These are phyloP conservation scores for Russula sp. DNA, from an alignment of 768 basidiomycete species.

Conservation along the genomic window DNA sequence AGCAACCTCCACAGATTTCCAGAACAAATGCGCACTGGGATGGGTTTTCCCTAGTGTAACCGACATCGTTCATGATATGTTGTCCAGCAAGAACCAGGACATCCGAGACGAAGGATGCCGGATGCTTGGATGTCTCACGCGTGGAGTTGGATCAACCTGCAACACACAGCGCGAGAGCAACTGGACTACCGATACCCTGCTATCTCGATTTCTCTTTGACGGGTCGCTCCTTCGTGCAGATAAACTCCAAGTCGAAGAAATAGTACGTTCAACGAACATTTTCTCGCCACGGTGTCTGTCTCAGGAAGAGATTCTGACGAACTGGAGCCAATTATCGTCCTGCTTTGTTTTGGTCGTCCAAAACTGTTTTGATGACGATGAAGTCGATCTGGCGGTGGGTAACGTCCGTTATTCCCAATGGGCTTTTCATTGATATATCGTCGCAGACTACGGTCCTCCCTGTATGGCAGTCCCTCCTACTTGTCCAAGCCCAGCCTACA, in stretches of 20 bases:
- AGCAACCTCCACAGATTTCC: neutral
- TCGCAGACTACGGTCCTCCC: conserved; percentile 1
- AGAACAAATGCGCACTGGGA: neutral
- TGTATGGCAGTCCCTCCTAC: conserved; percentile 18
- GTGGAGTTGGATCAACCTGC: neutral
- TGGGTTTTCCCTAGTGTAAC: conserved; percentile 9
- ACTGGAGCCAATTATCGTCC: conserved; percentile 16
- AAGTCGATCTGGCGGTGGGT: conserved; percentile 11
- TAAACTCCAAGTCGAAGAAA: conserved; percentile 10
- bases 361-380: conserved; percentile 1
- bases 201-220: conserved; percentile 18
- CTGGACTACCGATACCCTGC: conserved; percentile 8
- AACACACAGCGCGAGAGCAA: neutral
- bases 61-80: conserved; percentile 24
- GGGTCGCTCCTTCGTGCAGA: conserved; percentile 22
- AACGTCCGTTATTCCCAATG: neutral
- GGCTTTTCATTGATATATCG: neutral
- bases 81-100: conserved; percentile 13
- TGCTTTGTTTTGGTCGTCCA: conserved; percentile 12
- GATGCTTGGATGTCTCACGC: conserved; percentile 14
- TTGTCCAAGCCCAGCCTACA: conserved; percentile 1
- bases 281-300: conserved; percentile 21
- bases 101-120: conserved; percentile 10
- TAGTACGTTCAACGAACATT: neutral
- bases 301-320: conserved; percentile 10